Base-by-base conservation (phyloP, 2,329 filamentous ascomycete species). In the Cladosporium colombiae region DNA sequence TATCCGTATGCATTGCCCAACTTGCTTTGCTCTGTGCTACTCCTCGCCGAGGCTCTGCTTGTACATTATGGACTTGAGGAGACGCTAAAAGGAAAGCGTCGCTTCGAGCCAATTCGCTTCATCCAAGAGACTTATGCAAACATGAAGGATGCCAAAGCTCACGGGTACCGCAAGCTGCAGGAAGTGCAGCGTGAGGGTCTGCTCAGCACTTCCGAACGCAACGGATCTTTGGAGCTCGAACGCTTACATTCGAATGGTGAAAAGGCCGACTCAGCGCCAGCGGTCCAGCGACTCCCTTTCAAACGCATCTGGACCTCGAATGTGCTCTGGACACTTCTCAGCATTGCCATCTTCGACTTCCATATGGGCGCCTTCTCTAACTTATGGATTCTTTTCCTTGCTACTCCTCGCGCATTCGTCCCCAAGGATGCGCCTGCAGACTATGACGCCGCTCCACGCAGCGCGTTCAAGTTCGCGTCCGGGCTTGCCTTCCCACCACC, bases 331-430 rank as follows among this genome's bases (percentile, higher is more conserved):
- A 86, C 83, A 0, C 75, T 92, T 3, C 73, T 90, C 57, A 85
- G 84, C 29, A 88, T 89, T 68, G 88, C 88, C 35, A 85, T 92
- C 58, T 87, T 91, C 70, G 88, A 90, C 68, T 87, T 92, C 72
- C 89, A 92, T 78, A 83, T 92, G 71, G 89, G 88, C 67, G 89
- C 90, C 31, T 93, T 92, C 80, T 90, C 91, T 74, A 86, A 89
- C 1, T 84, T 93, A 53, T 91, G 89, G 81, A 91, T 91, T 67
- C 83, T 92, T 60, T 93, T 93, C 76, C 83, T 93, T 55, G 91
- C 91, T 0, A 90, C 89, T 0, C 88, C 89, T 0, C 87, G 89
- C 55, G 72, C 75, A 49, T 78, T 74, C 65, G 67, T 86, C 82
- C 68, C 81, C 13, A 67, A 69, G 33, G 65, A 71, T 37, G 66